Base-by-base conservation (phyloP, 164 flowering plant species). In the Umbellularia californica region DNA sequence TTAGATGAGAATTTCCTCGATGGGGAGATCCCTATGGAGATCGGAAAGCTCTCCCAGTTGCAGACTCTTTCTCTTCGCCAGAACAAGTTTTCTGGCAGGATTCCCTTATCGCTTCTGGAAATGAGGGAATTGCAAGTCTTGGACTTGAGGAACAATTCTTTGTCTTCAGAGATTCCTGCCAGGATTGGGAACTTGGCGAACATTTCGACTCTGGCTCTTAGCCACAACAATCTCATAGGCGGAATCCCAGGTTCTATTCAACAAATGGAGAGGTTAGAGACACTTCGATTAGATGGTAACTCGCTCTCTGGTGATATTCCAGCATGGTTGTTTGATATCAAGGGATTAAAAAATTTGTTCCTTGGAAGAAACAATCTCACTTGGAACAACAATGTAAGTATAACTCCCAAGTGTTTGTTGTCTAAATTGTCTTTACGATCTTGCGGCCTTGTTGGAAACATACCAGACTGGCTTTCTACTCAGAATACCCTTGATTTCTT, bases 391-490 rank as follows among this genome's bases (percentile, higher is more conserved):
- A 81, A 15, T 41, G 67, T 12, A 10, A 74, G 55, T 19, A 20
- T 84, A 11, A 68, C 70, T 65, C 86, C 87, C 9, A 82, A 80
- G 65, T 82, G 81, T 50, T 71, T 47, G 74, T 47, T 87, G 47
- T 73, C 82, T 58, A 51, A 17, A 27, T 51, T 87, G 25, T 84
- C 83, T 17, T 60, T 85, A 76, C 72, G 65, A 25, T 82, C 87
- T 17, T 85, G 88, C 72, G 69, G 71, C 22, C 22, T 88, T 27
- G 35, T 72, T 12, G 88, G 88, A 14, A 50, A 65, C 11, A 82
- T 88, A 17, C 92, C 92, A 12, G 5, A 22, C 5, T 87, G 88
- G 90, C 62, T 88, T 55, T 82, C 89, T 9, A 74, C 74, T 6
- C 88, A 83, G 74, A 84, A 73, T 3, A 62, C 9, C 68, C 82